Evolutionary conservation across 352 stramenopile genomes (phyloP).

Genomic region (Peronospora destructor): DNA sequence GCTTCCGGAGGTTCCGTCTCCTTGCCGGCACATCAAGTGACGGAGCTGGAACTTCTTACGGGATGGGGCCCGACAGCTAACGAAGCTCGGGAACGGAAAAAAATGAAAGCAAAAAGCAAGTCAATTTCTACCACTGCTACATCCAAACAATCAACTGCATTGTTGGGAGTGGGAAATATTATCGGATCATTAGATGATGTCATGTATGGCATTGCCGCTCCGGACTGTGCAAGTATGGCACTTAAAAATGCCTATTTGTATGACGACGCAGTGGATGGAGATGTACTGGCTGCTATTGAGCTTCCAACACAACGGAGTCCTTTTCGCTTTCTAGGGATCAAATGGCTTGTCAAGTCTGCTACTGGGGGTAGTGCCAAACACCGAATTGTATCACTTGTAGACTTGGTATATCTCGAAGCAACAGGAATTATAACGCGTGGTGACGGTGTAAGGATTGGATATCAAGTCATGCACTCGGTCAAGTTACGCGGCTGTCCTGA

Average conservation of each 20-base stretch:
- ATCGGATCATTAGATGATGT: conserved; percentile 46
- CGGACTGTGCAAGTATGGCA: conserved; percentile 49
- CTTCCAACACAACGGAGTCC: conserved; percentile 46
- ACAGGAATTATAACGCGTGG: conserved; percentile 46
- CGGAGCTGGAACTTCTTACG: conserved; percentile 29
- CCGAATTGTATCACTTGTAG: conserved; percentile 31
- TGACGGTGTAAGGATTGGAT: conserved; percentile 52
- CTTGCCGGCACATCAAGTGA: conserved; percentile 19
- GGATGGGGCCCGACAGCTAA: conserved; percentile 31
- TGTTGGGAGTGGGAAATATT: conserved; percentile 43
- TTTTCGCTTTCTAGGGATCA: conserved; percentile 61
- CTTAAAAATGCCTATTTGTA: conserved; percentile 41
- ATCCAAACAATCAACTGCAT: conserved; percentile 18
- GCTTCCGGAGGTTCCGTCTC: conserved; percentile 10
- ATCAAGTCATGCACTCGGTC: conserved; percentile 63
- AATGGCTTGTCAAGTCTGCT: conserved; percentile 56
- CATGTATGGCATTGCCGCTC: conserved; percentile 49
- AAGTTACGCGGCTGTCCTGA: conserved; percentile 33
- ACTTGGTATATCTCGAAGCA: conserved; percentile 65
- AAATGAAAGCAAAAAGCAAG: conserved; percentile 21
- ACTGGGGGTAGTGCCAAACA: conserved; percentile 34
- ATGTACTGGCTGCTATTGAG: conserved; percentile 52
- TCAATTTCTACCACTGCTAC: conserved; percentile 1
- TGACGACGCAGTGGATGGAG: conserved; percentile 45
- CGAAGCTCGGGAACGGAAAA: conserved; percentile 25